Evolutionary conservation across 257 asterid genomes (phyloP), one percentile per base, ranked within the genome.

Genomic region (Hygrophila difformis): DNA sequence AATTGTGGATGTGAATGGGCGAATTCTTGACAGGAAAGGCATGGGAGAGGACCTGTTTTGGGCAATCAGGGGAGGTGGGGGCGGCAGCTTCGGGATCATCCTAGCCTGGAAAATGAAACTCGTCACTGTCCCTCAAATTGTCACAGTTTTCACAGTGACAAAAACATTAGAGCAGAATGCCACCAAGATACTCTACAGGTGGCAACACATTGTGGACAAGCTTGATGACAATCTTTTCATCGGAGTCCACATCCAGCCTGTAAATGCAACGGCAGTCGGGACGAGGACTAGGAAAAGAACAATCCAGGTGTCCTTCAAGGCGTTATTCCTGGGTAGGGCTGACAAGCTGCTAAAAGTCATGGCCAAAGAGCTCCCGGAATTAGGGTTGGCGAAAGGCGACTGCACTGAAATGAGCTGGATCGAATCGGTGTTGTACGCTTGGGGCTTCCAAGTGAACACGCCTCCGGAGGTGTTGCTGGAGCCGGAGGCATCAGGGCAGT

Each of bases 221-320:
- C 36, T 57, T 28, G 63, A 57, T 18, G 63, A 57, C 42, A 39
- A 57, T 57, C 56, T 57, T 15, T 57, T 57, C 63, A 57, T 57
- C 47, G 18, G 63, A 26, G 63, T 57, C 12, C 17, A 47, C n/a
- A 48, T 48, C 18, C 45, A 19, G 12, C 42, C 44, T 0, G 53
- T 19, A 9, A 48, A 38, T 3, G 18, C 41, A 15, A n/a, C n/a
- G n/a, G n/a, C n/a, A n/a, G n/a, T n/a, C n/a, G n/a, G n/a, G n/a
- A n/a, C n/a, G n/a, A 26, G n/a, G 10, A 15, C 55, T 0, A 56
- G 56, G 12, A 26, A 18, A 13, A 47, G 34, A 29, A 57, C 63
- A 4, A 49, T 57, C 14, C 10, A 18, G 28, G 48, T 56, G 22
- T 15, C 39, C 1, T 57, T 42, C 28, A 43, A 44, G n/a, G 61